phyloP scores from a whole-genome alignment of 805 yeast genomes.

The Pichia manshurica region DNA sequence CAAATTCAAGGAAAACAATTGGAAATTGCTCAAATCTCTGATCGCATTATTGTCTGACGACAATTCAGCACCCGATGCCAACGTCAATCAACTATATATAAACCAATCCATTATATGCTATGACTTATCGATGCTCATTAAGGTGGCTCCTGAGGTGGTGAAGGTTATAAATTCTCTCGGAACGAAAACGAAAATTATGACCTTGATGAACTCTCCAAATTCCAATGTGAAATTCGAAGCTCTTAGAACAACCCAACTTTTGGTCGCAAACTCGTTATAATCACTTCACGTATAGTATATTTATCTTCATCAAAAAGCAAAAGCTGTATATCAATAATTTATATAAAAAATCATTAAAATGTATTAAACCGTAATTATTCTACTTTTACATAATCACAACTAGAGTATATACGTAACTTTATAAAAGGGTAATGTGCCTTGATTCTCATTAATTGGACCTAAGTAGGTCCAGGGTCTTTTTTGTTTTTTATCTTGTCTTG shows the following conservation, averaged over 20 bases:
- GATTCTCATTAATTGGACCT: background rate
- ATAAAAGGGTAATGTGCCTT: background rate
- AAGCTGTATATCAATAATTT: too few species aligned
- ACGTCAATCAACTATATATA: constrained; percentile 24
- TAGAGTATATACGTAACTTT: too few species aligned
- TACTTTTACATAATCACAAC: too few species aligned
- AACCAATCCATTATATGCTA: constrained; percentile 58
- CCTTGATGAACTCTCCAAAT: constrained; percentile 70
- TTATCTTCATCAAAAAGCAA: too few species aligned
- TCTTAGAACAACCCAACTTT: constrained; percentile 86
- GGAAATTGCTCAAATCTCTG: constrained; percentile 63
- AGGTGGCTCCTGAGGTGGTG: constrained; percentile 56
- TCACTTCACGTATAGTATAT: background rate
- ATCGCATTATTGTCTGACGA: constrained; percentile 41
- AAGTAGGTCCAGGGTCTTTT: too few species aligned
- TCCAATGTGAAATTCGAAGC: constrained; percentile 93
- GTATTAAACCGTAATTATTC: background rate
- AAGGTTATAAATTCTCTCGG: constrained; percentile 48
- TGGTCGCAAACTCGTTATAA: constrained; percentile 73
- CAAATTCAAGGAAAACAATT: constrained; percentile 72
- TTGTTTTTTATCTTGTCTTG: too few species aligned
- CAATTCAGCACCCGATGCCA: constrained; percentile 14
- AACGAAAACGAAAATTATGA: constrained; percentile 78
- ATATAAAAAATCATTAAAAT: background rate
- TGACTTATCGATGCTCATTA: constrained; percentile 59